Conservation (phyloP, 352 stramenopile genomes). For the Pythium pectinolyticum region DNA sequence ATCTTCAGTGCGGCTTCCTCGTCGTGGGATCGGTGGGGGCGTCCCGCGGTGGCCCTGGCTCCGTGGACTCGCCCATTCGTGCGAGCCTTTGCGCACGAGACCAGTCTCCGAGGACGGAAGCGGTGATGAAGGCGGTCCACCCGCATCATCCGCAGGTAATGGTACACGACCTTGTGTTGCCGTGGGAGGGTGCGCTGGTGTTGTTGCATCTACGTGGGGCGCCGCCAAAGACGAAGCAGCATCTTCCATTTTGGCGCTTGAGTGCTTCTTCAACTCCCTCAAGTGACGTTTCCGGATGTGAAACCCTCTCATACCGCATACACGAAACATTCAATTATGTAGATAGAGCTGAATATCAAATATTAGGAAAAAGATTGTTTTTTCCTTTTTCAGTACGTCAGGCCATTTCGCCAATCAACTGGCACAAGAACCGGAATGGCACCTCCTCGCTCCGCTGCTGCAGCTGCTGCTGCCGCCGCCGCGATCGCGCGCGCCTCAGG, state of each 20-base stretch:
- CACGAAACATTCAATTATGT: neutral
- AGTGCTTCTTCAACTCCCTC: conserved; percentile 11
- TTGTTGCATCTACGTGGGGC: neutral
- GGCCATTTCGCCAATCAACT: neutral
- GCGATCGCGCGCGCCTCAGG: conserved; percentile 21
- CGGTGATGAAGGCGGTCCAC: too few species aligned
- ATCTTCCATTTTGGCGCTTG: neutral
- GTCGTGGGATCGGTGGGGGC: conserved; percentile 21
- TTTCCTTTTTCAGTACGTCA: neutral
- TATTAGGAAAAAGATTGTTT: neutral
- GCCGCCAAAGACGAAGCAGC: neutral
- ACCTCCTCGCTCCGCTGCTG: conserved; percentile 12
- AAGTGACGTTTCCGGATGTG: conserved; percentile 22
- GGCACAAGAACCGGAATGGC: neutral
- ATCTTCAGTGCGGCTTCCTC: conserved; percentile 11
- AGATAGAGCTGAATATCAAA: neutral
- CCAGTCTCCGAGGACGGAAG: conserved; percentile 1
- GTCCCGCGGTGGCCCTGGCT: conserved; percentile 14
- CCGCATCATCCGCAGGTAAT: too few species aligned
- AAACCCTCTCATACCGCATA: conserved; percentile 8
- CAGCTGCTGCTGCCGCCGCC: conserved; percentile 21
- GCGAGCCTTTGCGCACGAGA: conserved; percentile 11
- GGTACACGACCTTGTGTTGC: too few species aligned
- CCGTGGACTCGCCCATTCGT: conserved; percentile 25
- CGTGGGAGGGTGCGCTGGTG: too few species aligned